Percentiles rank a stretch among this genome's conserved stretches.
These are phyloP conservation scores for Raphanus raphanistrum DNA, from an alignment of 345 rosid genomes.

Conservation along the genomic window DNA sequence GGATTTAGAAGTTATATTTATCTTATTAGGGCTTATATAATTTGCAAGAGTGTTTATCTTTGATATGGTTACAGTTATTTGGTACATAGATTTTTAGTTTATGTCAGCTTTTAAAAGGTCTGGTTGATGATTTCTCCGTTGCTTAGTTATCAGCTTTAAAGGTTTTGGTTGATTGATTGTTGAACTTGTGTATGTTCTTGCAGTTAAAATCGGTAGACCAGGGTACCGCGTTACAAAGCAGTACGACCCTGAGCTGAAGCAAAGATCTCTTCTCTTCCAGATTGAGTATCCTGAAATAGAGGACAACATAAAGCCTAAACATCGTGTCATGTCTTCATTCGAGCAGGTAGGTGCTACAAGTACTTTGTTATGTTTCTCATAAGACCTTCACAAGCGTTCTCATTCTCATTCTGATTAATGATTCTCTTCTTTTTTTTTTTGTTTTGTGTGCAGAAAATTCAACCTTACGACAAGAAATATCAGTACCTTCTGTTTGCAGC, in stretches of 20 bases:
- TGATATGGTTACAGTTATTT: not conserved
- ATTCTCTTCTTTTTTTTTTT: not conserved
- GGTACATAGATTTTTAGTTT: slow-evolving; percentile 1
- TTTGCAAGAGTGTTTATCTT: not conserved
- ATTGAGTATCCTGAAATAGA: slow-evolving; percentile 99
- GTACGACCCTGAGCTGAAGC: slow-evolving; percentile 87
- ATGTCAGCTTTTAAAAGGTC: not conserved
- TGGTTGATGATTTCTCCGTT: not conserved
- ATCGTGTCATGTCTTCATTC: slow-evolving; percentile 92
- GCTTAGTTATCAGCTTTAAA: not conserved
- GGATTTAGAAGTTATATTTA: not conserved
- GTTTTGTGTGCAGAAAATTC: slow-evolving; percentile 58
- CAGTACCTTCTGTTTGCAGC: slow-evolving; percentile 94
- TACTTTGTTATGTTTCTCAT: not conserved
- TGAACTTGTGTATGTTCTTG: slow-evolving; percentile 23
- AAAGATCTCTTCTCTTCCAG: slow-evolving; percentile 95
- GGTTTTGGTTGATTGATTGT: not conserved
- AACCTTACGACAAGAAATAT: slow-evolving; percentile 84
- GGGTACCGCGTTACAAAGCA: slow-evolving; percentile 95
- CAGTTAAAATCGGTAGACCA: slow-evolving; percentile 97
- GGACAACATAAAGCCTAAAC: slow-evolving; percentile 81
- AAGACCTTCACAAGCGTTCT: not conserved
- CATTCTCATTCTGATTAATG: not conserved
- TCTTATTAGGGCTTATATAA: not conserved
- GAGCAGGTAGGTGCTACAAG: slow-evolving; percentile 64